Evolutionary conservation across 768 basidiomycete genomes (phyloP).

Genomic region (Leccinum subgranulosum): DNA sequence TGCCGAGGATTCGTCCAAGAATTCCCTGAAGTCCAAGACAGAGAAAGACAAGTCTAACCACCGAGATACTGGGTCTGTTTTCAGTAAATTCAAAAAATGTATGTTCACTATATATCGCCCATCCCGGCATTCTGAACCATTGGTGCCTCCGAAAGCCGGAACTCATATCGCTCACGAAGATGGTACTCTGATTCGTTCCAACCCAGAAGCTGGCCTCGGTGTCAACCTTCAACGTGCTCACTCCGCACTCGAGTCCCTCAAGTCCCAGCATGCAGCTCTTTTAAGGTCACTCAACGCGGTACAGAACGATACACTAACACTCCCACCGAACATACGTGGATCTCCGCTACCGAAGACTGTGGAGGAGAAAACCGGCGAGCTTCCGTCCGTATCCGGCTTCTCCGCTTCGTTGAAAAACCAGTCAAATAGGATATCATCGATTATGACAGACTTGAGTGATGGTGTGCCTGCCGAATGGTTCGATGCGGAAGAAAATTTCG

Average conservation of each 20-base stretch:
- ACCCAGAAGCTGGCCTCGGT: constrained; percentile 16
- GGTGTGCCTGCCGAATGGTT: constrained; percentile 63
- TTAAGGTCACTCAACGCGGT: constrained; percentile 39
- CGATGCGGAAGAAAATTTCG: constrained; percentile 57
- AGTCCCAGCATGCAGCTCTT: constrained; percentile 55
- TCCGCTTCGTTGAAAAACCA: constrained; percentile 31
- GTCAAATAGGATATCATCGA: constrained; percentile 46
- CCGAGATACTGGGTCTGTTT: constrained; percentile 35
- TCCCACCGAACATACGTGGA: constrained; percentile 20
- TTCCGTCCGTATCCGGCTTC: constrained; percentile 21
- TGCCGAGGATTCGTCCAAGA: constrained; percentile 39
- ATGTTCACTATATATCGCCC: constrained; percentile 15
- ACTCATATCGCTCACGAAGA: constrained; percentile 26
- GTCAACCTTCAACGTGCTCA: constrained; percentile 43
- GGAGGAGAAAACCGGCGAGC: constrained; percentile 44
- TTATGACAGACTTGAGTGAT: constrained; percentile 47
- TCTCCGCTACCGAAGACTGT: constrained; percentile 42
- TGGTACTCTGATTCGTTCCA: constrained; percentile 16
- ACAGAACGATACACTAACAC: constrained; percentile 26
- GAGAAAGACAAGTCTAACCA: constrained; percentile 46
- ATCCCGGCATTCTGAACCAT: background rate
- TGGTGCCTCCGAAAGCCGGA: constrained; percentile 15
- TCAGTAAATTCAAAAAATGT: constrained; percentile 66
- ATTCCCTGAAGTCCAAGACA: constrained; percentile 32
- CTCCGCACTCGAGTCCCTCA: constrained; percentile 50